Evolutionary conservation across 2,329 filamentous ascomycete genomes (phyloP).

Genomic region (Waltergamsia citrina): DNA sequence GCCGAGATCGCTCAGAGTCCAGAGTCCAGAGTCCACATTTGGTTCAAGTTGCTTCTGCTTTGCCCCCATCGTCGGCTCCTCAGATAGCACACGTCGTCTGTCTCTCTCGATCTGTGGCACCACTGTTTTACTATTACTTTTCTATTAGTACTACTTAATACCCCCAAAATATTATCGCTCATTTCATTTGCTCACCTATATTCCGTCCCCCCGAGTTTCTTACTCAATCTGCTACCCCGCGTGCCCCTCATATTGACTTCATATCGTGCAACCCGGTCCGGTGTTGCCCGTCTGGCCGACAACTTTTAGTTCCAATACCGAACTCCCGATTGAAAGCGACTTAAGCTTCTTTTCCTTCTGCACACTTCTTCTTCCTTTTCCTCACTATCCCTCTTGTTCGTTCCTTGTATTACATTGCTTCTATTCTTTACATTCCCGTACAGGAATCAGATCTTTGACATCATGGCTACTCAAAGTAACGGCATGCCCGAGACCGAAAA

Average conservation of each 20-base stretch:
- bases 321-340: too few species aligned
- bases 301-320: background rate
- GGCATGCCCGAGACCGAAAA: slow-evolving; percentile 53
- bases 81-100: too few species aligned
- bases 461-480: slow-evolving; percentile 8
- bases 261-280: background rate
- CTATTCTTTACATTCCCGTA: background rate
- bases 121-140: too few species aligned
- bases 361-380: slow-evolving; percentile 3
- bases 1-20: too few species aligned
- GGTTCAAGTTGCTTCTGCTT: too few species aligned
- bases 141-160: background rate
- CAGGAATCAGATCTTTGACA: slow-evolving; percentile 2
- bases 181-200: too few species aligned
- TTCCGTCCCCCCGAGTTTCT: background rate
- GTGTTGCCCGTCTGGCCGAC: slow-evolving; percentile 6
- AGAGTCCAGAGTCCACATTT: too few species aligned
- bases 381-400: background rate
- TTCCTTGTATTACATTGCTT: background rate
- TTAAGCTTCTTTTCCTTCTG: background rate
- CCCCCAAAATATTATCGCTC: too few species aligned
- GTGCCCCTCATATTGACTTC: slow-evolving; percentile 5
- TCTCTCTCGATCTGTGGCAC: too few species aligned
- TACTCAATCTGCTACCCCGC: slow-evolving; percentile 2
- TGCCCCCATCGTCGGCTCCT: too few species aligned